A percentile compares a stretch with the other conserved stretches of the same genome.
phyloP scores from a whole-genome alignment of 805 yeast genomes.

The Barnettozyma wickerhamii region DNA sequence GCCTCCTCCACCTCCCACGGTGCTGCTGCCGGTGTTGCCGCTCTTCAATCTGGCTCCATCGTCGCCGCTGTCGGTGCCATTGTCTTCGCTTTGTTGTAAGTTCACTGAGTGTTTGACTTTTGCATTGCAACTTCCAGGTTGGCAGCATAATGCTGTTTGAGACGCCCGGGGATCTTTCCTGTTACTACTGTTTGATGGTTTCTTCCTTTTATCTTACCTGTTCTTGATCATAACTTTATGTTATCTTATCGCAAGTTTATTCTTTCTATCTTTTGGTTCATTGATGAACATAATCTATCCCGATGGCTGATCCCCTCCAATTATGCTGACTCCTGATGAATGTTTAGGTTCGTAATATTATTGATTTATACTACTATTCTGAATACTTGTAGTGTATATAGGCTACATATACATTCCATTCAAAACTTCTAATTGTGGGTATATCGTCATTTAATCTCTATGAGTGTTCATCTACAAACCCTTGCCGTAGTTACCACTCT shows the following conservation, averaged over 20 bases:
- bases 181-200: not conserved
- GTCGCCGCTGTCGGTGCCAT: conserved; percentile 43
- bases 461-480: conserved; percentile 61
- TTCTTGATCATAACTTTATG: not conserved
- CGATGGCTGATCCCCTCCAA: not conserved
- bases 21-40: conserved; percentile 37
- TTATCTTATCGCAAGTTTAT: not conserved
- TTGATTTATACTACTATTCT: not conserved
- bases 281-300: not conserved
- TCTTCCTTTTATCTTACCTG: not conserved
- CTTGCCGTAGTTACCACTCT: conserved; percentile 81
- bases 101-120: not conserved
- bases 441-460: not conserved
- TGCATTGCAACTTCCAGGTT: not conserved
- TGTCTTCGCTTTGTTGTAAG: conserved; percentile 44
- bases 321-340: not conserved
- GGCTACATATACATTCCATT: no score
- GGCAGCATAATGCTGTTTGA: no score
- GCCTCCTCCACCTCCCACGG: conserved; percentile 26
- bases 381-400: no score
- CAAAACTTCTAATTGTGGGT: no score
- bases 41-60: conserved; percentile 43
- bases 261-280: conserved; percentile 1
- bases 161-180: no score
- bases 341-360: conserved; percentile 4